Evolutionary conservation across 2,329 filamentous ascomycete genomes (phyloP), one percentile per base, ranked within the genome.

Genomic region (Fusarium kyushuense): DNA sequence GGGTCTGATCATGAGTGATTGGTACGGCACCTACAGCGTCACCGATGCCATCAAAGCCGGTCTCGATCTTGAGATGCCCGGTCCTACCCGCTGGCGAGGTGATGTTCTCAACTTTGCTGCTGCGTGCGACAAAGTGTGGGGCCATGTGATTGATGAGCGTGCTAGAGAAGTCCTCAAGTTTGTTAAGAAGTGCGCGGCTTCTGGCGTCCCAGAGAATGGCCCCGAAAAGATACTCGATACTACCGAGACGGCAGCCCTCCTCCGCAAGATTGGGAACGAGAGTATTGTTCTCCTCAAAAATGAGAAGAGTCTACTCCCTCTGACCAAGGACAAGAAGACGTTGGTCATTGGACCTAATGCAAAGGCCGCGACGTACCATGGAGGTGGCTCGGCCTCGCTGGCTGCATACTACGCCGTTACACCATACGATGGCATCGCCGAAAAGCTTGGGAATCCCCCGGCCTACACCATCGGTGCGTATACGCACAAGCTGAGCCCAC

Each of bases 261-360:
- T 93, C 23, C 84, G 92, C 19, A 83, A 84, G 54, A 83, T 91
- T 25, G 90, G 89, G 19, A 86, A 88, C 6, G 90, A 93, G 74
- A 88, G 88, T 5, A 88, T 92, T 11, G 90, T 93, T 2, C 82
- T 94, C 14, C 80, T 94, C 48, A 93, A 93, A 79, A 94, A 94
- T 68, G 85, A 92, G 14, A 84, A 84, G 36, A 81, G 81, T 16
- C 76, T 90, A 0, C 81, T 94, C 2, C 92, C 92, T 1, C 76
- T 91, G 5, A 84, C 84, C 33, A 89, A 88, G 72, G 81, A 86
- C 38, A 89, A 87, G 71, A 89, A 87, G 70, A 87, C 85, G 0
- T 80, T 87, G 23, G 78, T 89, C 30, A 80, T 89, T 30, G 86
- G 86, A 0, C 86, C 86, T 17, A 88, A 88, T 66, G 85, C 86